A percentile compares a stretch with the other conserved stretches of the same genome.
These are phyloP conservation scores for Prunus armeniaca DNA, from an alignment of 306 rosid genomes.

Conservation along the genomic window DNA sequence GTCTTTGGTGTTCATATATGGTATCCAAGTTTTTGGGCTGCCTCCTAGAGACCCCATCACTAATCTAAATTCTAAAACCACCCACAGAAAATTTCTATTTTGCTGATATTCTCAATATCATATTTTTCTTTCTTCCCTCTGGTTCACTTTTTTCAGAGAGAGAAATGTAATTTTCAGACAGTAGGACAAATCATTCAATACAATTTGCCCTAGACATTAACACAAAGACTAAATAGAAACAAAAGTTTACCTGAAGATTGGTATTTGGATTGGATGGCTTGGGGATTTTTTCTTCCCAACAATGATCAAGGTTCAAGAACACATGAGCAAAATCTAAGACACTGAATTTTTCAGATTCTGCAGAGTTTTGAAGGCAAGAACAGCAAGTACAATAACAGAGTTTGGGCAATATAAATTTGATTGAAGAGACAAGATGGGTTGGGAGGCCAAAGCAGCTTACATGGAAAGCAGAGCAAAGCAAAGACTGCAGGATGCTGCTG, in stretches of 20 bases:
- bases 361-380: conserved; percentile 19
- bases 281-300: neutral
- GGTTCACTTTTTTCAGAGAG: neutral
- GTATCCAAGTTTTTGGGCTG: conserved; percentile 69
- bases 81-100: neutral
- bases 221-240: neutral
- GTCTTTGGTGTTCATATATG: conserved; percentile 71
- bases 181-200: neutral
- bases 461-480: conserved; percentile 36
- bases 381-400: conserved; percentile 20
- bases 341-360: conserved; percentile 23
- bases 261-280: conserved; percentile 10
- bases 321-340: neutral
- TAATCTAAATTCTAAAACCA: neutral
- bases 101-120: neutral
- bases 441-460: conserved; percentile 35
- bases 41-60: conserved; percentile 64
- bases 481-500: conserved; percentile 26
- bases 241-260: conserved; percentile 24
- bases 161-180: neutral
- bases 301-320: neutral
- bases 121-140: neutral
- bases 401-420: conserved; percentile 22
- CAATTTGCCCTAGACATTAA: neutral
- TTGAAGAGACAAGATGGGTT: conserved; percentile 34